Evolutionary conservation across 2,329 filamentous ascomycete genomes (phyloP), one percentile per base, ranked within the genome.

Genomic region (Macrophomina tecta): DNA sequence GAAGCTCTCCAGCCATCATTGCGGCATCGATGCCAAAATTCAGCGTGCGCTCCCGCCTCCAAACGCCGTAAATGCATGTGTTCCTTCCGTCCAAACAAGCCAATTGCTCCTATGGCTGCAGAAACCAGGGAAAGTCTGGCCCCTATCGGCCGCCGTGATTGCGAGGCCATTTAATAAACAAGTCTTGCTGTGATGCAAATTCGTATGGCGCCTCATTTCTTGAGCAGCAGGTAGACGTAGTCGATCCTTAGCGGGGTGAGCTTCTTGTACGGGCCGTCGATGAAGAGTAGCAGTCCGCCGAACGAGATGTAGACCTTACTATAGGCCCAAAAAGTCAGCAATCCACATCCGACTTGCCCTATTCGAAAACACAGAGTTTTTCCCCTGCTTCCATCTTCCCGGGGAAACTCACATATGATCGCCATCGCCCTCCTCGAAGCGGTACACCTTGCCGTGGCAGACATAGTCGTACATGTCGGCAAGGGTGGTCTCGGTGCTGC

Each of bases 271-370:
- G 95, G 95, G 5, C 96, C 95, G 75, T 97, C 91, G 66, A 99
- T 86, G 73, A 91, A 93, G 82, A 98, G 90, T 74, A 99, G 82
- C 70, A 99, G 83, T 7, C 95, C 95, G 56, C 95, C 95, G 74
- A 97, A 99, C 1, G 93, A 97, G 72, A 96, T 86, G 80, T 94
- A 99, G 34, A 93, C 92, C 78, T 97, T 96, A 78, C 94, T 98
- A 72, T 71, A 69, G 9, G 61, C 14, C 11, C 5, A 52, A 6
- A 3, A 6, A 6, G 28, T 64, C 48, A 64, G 61, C 34, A 23
- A 64, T 67, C 32, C 52, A 45, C 32, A 4, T n/a, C 23, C 23
- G 3, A 23, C 23, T 23, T 23, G 23, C 23, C 23, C 23, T 23
- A 23, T 23, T 23, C 23, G 3, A 23, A 23, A 23, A 23, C 23